These are phyloP conservation scores for Cyclaneusma minus DNA, from an alignment of 2,329 filamentous ascomycete genomes.

Conservation along the genomic window DNA sequence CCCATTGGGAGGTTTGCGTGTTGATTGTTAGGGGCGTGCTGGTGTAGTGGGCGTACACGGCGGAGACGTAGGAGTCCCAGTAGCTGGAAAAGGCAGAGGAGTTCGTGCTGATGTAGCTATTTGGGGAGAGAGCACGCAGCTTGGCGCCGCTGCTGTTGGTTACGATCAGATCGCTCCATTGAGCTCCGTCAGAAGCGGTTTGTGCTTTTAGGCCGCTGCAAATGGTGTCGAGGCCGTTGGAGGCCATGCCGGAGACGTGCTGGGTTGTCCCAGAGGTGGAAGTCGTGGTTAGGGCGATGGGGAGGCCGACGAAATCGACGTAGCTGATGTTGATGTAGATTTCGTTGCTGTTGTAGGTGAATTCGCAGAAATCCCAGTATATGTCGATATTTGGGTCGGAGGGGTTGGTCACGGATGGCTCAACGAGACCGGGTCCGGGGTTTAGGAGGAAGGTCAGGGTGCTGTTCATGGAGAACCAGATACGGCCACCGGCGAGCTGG, in stretches of 20 bases:
- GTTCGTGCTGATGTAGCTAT: constrained; percentile 21
- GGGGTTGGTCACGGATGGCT: constrained; percentile 56
- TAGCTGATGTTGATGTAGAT: constrained; percentile 56
- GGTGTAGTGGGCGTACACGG: constrained; percentile 25
- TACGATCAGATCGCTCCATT: constrained; percentile 42
- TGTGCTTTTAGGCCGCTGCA: constrained; percentile 38
- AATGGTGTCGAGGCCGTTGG: constrained; percentile 39
- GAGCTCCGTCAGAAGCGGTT: constrained; percentile 34
- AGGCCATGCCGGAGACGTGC: constrained; percentile 39
- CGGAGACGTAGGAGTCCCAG: constrained; percentile 28
- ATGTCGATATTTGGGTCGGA: constrained; percentile 45
- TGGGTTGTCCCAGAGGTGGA: constrained; percentile 26
- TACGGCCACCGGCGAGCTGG: constrained; percentile 51
- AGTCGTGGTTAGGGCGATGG: constrained; percentile 38
- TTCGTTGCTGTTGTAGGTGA: constrained; percentile 45
- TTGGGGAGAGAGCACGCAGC: constrained; percentile 28
- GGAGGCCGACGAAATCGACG: constrained; percentile 59
- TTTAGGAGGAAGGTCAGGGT: constrained; percentile 56
- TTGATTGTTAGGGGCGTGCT: constrained; percentile 36
- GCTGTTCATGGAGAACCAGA: constrained; percentile 52
- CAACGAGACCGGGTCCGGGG: constrained; percentile 51
- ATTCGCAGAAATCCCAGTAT: constrained; percentile 54
- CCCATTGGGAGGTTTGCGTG: constrained; percentile 43
- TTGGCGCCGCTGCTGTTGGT: constrained; percentile 13
- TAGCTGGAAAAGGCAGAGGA: constrained; percentile 23